Evolutionary conservation across 495 filamentous ascomycete species (phyloP).

Genomic region (Podospora sp.): DNA sequence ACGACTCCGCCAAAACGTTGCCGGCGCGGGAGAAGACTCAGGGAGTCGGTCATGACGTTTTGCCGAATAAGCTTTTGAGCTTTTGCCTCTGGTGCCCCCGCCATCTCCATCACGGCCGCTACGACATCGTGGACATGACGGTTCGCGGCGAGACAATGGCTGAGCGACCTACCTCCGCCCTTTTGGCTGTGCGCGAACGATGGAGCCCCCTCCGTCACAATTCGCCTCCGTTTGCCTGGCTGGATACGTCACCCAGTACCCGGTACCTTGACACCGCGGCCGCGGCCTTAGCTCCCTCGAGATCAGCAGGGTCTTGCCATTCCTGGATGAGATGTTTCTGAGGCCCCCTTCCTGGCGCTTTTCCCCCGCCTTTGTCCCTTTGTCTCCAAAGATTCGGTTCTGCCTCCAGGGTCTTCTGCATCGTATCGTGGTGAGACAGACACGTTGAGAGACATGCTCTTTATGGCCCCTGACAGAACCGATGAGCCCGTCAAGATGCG

Average conservation of each 20-base stretch:
- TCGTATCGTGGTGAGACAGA: background rate
- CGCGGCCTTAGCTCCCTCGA: conserved; percentile 10
- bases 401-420: background rate
- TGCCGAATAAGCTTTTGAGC: background rate
- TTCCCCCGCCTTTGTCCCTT: conserved; percentile 2
- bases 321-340: conserved; percentile 11
- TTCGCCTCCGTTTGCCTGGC: conserved; percentile 17
- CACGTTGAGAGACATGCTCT: background rate
- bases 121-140: background rate
- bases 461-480: background rate
- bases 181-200: background rate
- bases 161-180: background rate
- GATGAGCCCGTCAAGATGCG: too few species aligned
- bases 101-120: background rate
- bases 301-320: conserved; percentile 47
- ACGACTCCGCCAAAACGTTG: background rate
- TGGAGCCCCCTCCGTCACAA: background rate
- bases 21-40: background rate
- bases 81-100: background rate
- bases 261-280: conserved; percentile 7
- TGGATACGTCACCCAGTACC: conserved; percentile 29
- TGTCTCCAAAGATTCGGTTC: background rate
- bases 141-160: background rate
- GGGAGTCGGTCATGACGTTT: background rate
- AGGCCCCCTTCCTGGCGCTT: background rate